A percentile compares a stretch with the other conserved stretches of the same genome.
These are phyloP conservation scores for Plasmodium gallinaceum DNA, from an alignment of 169 alveolate genomes.

Conservation along the genomic window DNA sequence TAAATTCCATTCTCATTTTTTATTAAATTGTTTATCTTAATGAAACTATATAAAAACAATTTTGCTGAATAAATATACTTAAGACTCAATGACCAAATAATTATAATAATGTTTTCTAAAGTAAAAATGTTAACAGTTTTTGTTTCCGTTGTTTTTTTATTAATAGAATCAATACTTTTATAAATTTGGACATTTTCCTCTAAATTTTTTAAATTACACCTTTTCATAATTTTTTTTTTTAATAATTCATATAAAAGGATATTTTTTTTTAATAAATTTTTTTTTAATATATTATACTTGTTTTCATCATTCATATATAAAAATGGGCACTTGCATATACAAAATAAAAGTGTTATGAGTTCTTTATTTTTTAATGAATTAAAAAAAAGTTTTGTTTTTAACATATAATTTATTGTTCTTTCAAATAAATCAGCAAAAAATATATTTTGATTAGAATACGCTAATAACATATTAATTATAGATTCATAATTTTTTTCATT, in stretches of 20 bases:
- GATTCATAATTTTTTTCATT: slow-evolving; percentile 40
- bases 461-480: slow-evolving; percentile 39
- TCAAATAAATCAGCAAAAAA: slow-evolving; percentile 48
- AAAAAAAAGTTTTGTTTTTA: slow-evolving; percentile 21
- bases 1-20: slow-evolving; percentile 6
- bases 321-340: slow-evolving; percentile 64
- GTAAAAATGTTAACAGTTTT: slow-evolving; percentile 8
- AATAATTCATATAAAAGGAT: slow-evolving; percentile 61
- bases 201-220: neutral
- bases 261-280: slow-evolving; percentile 28
- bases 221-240: slow-evolving; percentile 67
- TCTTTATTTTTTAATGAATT: slow-evolving; percentile 30
- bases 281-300: neutral
- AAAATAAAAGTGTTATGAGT: slow-evolving; percentile 47
- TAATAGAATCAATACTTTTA: neutral
- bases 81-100: slow-evolving; percentile 64
- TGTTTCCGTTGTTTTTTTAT: neutral
- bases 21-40: slow-evolving; percentile 19
- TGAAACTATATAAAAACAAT: slow-evolving; percentile 38
- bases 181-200: neutral
- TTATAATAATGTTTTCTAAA: slow-evolving; percentile 35
- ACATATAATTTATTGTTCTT: slow-evolving; percentile 37
- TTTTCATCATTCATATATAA: slow-evolving; percentile 3
- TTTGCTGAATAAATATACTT: slow-evolving; percentile 71
- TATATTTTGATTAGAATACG: slow-evolving; percentile 69